A percentile compares a stretch with the other conserved stretches of the same genome.
Evolutionary conservation across 768 basidiomycete genomes (phyloP).

Genomic region (Psilocybe cyanescens): DNA sequence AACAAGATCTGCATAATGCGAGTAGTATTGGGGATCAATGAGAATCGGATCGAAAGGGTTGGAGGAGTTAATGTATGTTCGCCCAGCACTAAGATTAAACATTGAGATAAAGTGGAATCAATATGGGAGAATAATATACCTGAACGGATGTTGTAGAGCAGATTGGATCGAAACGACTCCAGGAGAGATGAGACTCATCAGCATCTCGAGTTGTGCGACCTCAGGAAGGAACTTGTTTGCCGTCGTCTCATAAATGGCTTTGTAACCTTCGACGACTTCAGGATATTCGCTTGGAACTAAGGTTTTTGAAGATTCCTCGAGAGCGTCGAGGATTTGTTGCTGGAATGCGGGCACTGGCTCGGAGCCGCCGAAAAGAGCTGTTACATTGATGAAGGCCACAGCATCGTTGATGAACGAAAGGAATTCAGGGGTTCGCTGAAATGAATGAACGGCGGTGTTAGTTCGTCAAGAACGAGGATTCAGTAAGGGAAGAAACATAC

Average conservation of each 20-base stretch:
- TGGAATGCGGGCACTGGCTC: constrained; percentile 25
- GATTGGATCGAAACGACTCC: constrained; percentile 58
- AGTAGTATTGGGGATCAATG: constrained; percentile 71
- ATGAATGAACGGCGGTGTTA: too few relatives aligned
- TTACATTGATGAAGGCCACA: constrained; percentile 62
- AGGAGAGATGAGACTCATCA: constrained; percentile 44
- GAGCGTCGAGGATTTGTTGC: constrained; percentile 13
- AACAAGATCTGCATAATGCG: constrained; percentile 51
- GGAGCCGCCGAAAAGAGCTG: constrained; percentile 43
- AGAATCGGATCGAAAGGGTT: constrained; percentile 61
- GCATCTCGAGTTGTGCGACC: constrained; percentile 61
- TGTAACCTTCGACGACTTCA: constrained; percentile 55
- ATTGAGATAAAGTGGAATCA: neutral
- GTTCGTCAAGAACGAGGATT: neutral
- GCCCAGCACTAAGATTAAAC: constrained; percentile 14
- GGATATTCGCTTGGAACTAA: constrained; percentile 47
- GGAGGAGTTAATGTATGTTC: constrained; percentile 59
- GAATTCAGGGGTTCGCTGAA: constrained; percentile 40
- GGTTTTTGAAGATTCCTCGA: constrained; percentile 17
- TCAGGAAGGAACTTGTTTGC: constrained; percentile 41
- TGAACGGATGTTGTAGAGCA: constrained; percentile 68
- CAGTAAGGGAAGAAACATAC: constrained; percentile 14
- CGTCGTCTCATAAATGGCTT: constrained; percentile 53
- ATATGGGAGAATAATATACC: constrained; percentile 28
- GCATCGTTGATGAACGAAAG: constrained; percentile 68